Conservation (phyloP, 352 stramenopile genomes). For the Globisporangium paddicum region DNA sequence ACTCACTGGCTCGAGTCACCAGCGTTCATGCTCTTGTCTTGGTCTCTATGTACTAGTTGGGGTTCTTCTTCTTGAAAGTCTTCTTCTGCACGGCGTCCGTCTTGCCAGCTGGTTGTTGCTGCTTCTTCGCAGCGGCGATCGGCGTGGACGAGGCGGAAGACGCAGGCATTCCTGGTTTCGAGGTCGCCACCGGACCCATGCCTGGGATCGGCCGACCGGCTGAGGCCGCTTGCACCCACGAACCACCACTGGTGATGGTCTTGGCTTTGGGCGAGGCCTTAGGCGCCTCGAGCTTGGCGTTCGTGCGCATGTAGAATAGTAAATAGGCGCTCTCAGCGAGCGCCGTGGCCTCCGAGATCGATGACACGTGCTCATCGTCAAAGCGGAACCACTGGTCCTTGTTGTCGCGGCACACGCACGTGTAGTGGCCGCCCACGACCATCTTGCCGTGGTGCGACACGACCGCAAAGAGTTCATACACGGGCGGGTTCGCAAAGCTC, state of each 20-base stretch:
- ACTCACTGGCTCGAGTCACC: too few species aligned
- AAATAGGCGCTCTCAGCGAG: slow-evolving; percentile 75
- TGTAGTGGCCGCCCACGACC: slow-evolving; percentile 81
- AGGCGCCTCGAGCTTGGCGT: slow-evolving; percentile 11
- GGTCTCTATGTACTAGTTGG: slow-evolving; percentile 2
- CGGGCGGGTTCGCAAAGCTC: slow-evolving; percentile 35
- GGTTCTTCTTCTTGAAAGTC: neutral
- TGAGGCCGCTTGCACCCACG: neutral
- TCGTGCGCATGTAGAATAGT: slow-evolving; percentile 76
- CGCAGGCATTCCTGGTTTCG: neutral
- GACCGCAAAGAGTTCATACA: slow-evolving; percentile 83
- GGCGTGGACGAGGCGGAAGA: slow-evolving; percentile 1
- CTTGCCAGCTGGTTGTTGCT: neutral
- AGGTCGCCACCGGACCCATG: neutral
- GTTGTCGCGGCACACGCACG: slow-evolving; percentile 78
- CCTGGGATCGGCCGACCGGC: slow-evolving; percentile 4
- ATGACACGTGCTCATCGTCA: slow-evolving; percentile 77
- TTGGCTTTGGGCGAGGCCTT: neutral
- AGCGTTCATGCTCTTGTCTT: too few species aligned
- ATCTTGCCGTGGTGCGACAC: slow-evolving; percentile 80
- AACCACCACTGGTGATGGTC: neutral
- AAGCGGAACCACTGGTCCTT: slow-evolving; percentile 87
- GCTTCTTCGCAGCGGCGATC: neutral
- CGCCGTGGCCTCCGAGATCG: slow-evolving; percentile 63
- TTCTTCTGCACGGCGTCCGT: neutral